Conservation (phyloP, 306 rosid genomes). For the Ormosia emarginata region DNA sequence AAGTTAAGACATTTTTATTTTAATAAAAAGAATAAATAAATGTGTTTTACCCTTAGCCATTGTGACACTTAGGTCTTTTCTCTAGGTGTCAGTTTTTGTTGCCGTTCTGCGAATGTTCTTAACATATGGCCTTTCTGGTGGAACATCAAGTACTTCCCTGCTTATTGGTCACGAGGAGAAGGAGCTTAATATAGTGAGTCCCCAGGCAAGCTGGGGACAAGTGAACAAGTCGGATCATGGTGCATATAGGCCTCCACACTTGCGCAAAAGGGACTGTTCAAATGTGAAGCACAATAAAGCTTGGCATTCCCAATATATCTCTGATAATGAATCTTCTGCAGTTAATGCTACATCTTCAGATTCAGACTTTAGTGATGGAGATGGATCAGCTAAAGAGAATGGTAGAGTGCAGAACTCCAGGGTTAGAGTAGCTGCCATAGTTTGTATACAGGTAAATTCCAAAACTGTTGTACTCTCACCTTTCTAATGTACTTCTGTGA, state of each 20-base stretch:
- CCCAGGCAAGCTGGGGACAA: conserved; percentile 40
- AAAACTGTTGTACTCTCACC: conserved; percentile 1
- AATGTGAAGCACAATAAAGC: conserved; percentile 42
- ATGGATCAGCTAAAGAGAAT: conserved; percentile 56
- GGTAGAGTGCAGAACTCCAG: conserved; percentile 49
- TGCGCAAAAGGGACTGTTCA: conserved; percentile 62
- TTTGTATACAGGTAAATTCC: conserved; percentile 75
- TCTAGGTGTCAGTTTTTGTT: conserved; percentile 82
- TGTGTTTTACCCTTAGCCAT: neutral
- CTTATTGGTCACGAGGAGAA: conserved; percentile 37
- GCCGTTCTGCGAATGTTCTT: conserved; percentile 71
- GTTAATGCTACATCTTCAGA: conserved; percentile 71
- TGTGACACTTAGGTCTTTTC: conserved; percentile 22
- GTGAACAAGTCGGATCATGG: conserved; percentile 38
- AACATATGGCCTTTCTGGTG: conserved; percentile 63
- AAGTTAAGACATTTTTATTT: conserved; percentile 33
- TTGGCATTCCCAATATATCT: conserved; percentile 33
- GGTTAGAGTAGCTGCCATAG: conserved; percentile 82
- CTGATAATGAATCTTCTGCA: conserved; percentile 54
- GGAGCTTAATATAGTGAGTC: conserved; percentile 27
- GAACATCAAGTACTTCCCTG: conserved; percentile 33
- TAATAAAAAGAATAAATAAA: neutral
- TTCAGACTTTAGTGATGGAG: conserved; percentile 91
- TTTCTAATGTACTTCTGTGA: neutral
- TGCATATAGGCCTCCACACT: conserved; percentile 90